These are phyloP conservation scores for Colletotrichum siamense DNA, from an alignment of 2,329 filamentous ascomycete genomes.

Conservation along the genomic window DNA sequence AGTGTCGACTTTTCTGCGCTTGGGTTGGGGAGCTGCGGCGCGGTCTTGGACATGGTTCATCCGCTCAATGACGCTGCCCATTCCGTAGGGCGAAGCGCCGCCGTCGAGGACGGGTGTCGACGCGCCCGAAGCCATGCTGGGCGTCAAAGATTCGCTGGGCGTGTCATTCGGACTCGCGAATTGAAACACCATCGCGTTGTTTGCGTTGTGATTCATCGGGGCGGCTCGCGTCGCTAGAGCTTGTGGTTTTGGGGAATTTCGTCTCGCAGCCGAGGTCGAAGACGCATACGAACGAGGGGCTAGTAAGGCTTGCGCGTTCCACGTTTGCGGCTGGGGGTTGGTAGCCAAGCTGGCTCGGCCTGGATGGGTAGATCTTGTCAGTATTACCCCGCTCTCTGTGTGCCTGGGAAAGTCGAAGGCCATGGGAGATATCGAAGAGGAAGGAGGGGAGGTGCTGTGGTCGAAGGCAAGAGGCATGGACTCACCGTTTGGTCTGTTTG, in stretches of 20 bases:
- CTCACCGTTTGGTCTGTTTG: conserved; percentile 21
- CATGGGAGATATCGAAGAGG: not conserved
- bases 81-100: conserved; percentile 38
- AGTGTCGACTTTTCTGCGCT: conserved; percentile 65
- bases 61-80: conserved; percentile 72
- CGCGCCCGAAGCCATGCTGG: conserved; percentile 34
- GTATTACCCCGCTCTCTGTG: not conserved
- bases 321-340: conserved; percentile 16
- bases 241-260: conserved; percentile 9
- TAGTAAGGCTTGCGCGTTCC: conserved; percentile 22
- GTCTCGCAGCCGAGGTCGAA: not conserved
- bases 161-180: conserved; percentile 43
- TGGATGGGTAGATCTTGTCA: not conserved
- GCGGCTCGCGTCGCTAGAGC: conserved; percentile 13
- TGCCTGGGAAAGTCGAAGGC: not conserved
- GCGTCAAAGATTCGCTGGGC: conserved; percentile 31
- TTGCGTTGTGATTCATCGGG: conserved; percentile 23
- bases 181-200: conserved; percentile 45
- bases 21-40: conserved; percentile 60
- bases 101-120: conserved; percentile 34
- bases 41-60: conserved; percentile 79
- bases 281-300: conserved; percentile 14
- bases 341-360: conserved; percentile 15
- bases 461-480: not conserved
- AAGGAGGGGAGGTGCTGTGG: not conserved